A percentile compares a stretch with the other conserved stretches of the same genome.
Conservation (phyloP, 352 stramenopile genomes). For the Pythium plurisporium region DNA sequence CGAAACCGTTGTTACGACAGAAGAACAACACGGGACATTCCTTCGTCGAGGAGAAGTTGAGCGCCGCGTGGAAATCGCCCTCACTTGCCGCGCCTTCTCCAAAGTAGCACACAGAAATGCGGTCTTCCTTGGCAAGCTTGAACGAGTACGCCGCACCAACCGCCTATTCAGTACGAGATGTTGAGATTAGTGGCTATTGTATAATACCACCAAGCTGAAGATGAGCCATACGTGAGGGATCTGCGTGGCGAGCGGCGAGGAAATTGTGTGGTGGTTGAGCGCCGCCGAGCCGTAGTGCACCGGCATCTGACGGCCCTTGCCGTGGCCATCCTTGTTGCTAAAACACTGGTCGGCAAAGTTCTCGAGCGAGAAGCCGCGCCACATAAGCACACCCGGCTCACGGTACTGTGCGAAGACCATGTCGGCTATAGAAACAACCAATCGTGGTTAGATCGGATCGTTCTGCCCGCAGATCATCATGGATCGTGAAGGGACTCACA, state of each 20-base stretch:
- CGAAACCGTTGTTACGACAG: conserved; percentile 98
- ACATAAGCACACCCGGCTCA: conserved; percentile 97
- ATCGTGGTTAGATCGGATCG: not conserved
- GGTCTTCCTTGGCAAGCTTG: conserved; percentile 91
- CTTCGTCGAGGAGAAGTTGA: conserved; percentile 97
- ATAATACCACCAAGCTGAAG: no score
- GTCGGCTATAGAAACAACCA: conserved; percentile 71
- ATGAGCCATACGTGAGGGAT: conserved; percentile 91
- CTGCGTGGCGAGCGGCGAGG: conserved; percentile 95
- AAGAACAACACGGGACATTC: conserved; percentile 97
- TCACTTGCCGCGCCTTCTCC: conserved; percentile 96
- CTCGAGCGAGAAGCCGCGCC: conserved; percentile 95
- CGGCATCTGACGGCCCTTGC: conserved; percentile 97
- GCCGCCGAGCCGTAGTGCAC: conserved; percentile 96
- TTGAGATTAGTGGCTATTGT: no score
- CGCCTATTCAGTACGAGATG: conserved; percentile 51
- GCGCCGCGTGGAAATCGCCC: conserved; percentile 95
- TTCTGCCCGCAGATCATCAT: no score
- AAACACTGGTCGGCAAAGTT: conserved; percentile 97
- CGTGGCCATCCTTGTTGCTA: conserved; percentile 93
- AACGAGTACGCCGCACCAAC: conserved; percentile 95
- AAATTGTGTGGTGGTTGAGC: conserved; percentile 98
- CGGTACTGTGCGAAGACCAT: conserved; percentile 98
- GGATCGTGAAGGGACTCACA: conserved; percentile 20
- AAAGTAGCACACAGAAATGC: conserved; percentile 95